These are phyloP conservation scores for Hygrophorus pudorinus DNA, from an alignment of 768 basidiomycete species.

Conservation along the genomic window DNA sequence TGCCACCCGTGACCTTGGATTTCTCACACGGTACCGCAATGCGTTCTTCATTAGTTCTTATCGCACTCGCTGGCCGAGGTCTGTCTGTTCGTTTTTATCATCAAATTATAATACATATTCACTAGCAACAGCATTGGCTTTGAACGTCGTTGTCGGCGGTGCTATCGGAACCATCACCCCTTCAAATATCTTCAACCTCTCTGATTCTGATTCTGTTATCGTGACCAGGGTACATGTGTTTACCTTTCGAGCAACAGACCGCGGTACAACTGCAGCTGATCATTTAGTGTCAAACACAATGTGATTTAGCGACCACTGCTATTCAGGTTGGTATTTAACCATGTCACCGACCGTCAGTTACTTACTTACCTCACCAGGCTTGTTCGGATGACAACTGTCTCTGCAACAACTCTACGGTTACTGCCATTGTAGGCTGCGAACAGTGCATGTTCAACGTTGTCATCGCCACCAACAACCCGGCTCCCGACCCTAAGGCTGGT, in stretches of 20 bases:
- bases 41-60: conserved; percentile 1
- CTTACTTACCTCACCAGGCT: background rate
- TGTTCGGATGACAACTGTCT: conserved; percentile 39
- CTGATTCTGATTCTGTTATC: background rate
- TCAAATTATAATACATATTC: background rate
- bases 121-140: conserved; percentile 8
- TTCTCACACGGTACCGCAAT: background rate
- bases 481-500: conserved; percentile 46
- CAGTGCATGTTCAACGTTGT: conserved; percentile 57
- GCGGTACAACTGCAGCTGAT: background rate
- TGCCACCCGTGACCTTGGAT: too few relatives aligned
- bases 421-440: conserved; percentile 42
- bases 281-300: conserved; percentile 2
- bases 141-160: conserved; percentile 5
- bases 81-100: background rate
- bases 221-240: too few relatives aligned
- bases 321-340: conserved; percentile 17
- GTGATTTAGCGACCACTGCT: background rate
- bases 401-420: conserved; percentile 35
- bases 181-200: background rate
- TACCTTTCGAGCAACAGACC: too few relatives aligned
- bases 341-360: conserved; percentile 2
- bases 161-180: conserved; percentile 4
- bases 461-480: conserved; percentile 36
- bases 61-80: conserved; percentile 12